Base-by-base conservation (phyloP, 495 filamentous ascomycete species). In the Sphaerosporella brunnea region DNA sequence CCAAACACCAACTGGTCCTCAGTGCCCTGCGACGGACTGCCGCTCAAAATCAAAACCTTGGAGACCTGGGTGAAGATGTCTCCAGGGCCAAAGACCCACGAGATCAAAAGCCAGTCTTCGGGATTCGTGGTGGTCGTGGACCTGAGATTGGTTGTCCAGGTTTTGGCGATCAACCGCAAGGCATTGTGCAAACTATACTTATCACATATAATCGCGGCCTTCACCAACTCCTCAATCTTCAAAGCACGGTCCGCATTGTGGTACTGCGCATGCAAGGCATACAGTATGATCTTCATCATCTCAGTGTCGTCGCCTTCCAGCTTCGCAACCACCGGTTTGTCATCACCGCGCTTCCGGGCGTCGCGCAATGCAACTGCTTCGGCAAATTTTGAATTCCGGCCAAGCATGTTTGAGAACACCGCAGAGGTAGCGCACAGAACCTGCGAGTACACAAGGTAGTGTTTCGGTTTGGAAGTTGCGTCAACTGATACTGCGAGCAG, bases 41-140 rank as follows among this genome's bases (percentile, higher is more conserved):
- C 21, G n/a, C 20, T 1, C 1, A 40, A 19, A 10, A 40, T 40
- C n/a, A 40, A 20, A 21, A 1, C 10, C 20, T 19, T 40, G 2
- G 37, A 40, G n/a, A 21, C 20, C 21, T 15, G 1, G 1, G 37
- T 40, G 21, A 40, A 40, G 2, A 20, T 2, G 21, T 2, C n/a
- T 20, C 21, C 37, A 9, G 37, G 37, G 15, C 37, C 37, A 40
- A 40, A 40, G n/a, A 40, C 10, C 37, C 37, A 40, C 2, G 37
- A 40, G 11, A 40, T 40, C n/a, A 2, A 40, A 10, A 40, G 37
- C 37, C 37, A 40, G n/a, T 40, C 37, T 2, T 13, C 7, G 2
- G 37, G 37, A 18, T 40, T 2, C n/a, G 20, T 2, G 10, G 10
- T 18, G 1, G 18, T 16, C 2, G 15, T 2, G 2, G n/a, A 2